A percentile compares a stretch with the other conserved stretches of the same genome.
phyloP scores from a whole-genome alignment of 768 basidiomycete genomes.

The Naganishia antarctica region DNA sequence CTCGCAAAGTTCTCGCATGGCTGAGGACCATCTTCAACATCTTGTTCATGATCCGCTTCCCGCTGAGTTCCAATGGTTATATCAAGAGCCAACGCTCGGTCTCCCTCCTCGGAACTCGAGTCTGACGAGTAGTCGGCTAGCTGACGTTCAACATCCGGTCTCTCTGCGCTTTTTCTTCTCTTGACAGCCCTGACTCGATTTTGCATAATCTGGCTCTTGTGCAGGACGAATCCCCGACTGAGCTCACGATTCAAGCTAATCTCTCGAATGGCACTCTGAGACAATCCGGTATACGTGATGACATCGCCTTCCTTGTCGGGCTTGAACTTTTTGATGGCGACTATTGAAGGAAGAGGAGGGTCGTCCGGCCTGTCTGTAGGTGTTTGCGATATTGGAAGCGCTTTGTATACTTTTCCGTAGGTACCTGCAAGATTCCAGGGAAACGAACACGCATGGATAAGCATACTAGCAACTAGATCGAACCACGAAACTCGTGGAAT shows the following conservation, averaged over 20 bases:
- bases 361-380: constrained; percentile 36
- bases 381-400: constrained; percentile 46
- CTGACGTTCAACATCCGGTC: not conserved
- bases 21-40: constrained; percentile 36
- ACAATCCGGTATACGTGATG: constrained; percentile 90
- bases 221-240: constrained; percentile 23
- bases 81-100: not conserved
- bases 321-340: constrained; percentile 99
- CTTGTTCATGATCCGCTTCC: not conserved
- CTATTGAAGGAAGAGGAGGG: constrained; percentile 52
- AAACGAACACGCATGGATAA: too few species aligned
- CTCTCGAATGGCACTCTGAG: constrained; percentile 93
- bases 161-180: not conserved
- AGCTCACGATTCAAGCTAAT: constrained; percentile 58
- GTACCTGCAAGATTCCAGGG: constrained; percentile 53
- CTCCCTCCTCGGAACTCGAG: not conserved
- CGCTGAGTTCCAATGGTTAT: not conserved
- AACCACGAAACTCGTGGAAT: not conserved
- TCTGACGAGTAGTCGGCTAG: not conserved
- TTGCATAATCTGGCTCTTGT: not conserved
- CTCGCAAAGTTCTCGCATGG: constrained; percentile 82
- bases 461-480: too few species aligned
- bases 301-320: constrained; percentile 99
- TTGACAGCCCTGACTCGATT: not conserved
- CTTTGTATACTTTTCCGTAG: constrained; percentile 98